Percentiles rank a stretch among this genome's conserved stretches.
Evolutionary conservation across 1,284 basidiomycete species (phyloP).

Genomic region (Boletus semigastroideus): DNA sequence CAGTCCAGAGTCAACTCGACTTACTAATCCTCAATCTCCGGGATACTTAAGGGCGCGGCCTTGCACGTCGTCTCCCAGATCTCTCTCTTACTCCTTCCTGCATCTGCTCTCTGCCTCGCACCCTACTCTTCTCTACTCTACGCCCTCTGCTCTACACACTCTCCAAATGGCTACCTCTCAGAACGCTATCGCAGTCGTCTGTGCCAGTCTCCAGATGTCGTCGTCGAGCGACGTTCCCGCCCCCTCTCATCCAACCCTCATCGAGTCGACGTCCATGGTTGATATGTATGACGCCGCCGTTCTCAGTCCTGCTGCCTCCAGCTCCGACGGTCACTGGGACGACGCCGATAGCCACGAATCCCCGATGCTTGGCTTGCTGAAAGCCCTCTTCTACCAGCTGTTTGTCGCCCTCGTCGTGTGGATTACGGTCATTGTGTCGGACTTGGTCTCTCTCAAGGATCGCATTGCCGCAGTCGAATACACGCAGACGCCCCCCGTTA

Average conservation of each 20-base stretch:
- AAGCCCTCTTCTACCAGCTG: conserved; percentile 9
- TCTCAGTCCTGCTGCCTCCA: not conserved
- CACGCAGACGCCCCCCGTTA: not conserved
- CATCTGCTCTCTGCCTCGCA: not conserved
- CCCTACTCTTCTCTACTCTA: not conserved
- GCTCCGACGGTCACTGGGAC: not conserved
- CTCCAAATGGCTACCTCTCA: conserved; percentile 10
- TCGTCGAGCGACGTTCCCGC: not conserved
- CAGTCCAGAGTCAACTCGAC: not conserved
- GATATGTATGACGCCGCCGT: not conserved
- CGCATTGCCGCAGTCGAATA: conserved; percentile 19
- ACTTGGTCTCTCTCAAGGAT: conserved; percentile 19
- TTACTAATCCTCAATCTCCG: conserved; percentile 1
- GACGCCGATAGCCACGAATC: not conserved
- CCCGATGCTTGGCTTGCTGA: conserved; percentile 6
- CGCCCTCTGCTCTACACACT: not conserved
- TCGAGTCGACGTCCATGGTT: not conserved
- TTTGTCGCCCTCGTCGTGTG: conserved; percentile 9
- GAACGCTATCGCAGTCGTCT: not conserved
- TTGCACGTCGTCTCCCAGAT: not conserved
- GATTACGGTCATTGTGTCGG: conserved; percentile 9
- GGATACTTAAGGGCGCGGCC: conserved; percentile 8
- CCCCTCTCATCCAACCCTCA: not conserved
- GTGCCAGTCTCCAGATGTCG: not conserved
- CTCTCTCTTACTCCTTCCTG: not conserved